A percentile compares a stretch with the other conserved stretches of the same genome.
Conservation (phyloP, 179 eudicot species). For the Carnegiea gigantea region DNA sequence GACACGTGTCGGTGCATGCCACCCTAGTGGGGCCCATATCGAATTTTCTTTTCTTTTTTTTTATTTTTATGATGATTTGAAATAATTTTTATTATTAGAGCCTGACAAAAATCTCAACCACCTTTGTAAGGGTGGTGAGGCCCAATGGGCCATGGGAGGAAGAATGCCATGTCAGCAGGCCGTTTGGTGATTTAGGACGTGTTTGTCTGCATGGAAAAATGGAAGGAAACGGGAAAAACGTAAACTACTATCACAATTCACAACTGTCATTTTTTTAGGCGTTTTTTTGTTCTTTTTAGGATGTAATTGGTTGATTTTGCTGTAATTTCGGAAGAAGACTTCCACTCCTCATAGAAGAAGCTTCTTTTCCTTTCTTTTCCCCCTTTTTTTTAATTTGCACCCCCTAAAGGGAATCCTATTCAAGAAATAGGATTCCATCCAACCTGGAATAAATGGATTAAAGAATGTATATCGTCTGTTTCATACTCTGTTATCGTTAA, state of each 20-base stretch:
- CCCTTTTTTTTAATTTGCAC: too few relatives aligned
- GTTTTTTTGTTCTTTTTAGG: conserved; percentile 3
- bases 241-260: neutral
- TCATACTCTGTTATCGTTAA: too few relatives aligned
- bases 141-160: conserved; percentile 12
- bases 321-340: neutral
- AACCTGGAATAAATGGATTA: too few relatives aligned
- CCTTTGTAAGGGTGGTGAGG: conserved; percentile 8
- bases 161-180: conserved; percentile 20
- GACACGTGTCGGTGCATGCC: conserved; percentile 14
- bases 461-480: too few relatives aligned
- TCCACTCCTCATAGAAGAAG: neutral
- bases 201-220: neutral
- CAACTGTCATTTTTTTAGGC: neutral
- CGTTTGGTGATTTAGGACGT: conserved; percentile 14
- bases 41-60: neutral
- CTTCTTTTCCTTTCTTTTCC: neutral
- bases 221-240: neutral
- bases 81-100: neutral
- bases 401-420: too few relatives aligned
- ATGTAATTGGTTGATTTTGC: conserved; percentile 1
- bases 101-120: conserved; percentile 15
- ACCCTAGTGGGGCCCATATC: neutral
- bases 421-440: too few relatives aligned
- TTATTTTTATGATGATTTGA: too few relatives aligned